Evolutionary conservation across 805 yeast species (phyloP).

Genomic region (Candida odintsovae): DNA sequence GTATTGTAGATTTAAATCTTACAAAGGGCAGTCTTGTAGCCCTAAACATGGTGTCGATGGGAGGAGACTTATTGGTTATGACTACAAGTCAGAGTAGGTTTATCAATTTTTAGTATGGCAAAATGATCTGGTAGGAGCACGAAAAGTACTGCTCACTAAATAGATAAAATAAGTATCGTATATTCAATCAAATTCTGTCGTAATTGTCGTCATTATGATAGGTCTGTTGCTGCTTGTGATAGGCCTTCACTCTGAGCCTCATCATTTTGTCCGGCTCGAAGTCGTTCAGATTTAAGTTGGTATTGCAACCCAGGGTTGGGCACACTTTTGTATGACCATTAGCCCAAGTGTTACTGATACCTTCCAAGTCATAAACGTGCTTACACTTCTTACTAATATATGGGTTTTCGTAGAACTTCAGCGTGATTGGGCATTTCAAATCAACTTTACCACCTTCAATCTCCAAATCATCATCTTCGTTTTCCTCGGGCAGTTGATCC

Average conservation of each 20-base stretch:
- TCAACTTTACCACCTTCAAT: conserved; percentile 70
- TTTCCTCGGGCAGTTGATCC: conserved; percentile 49
- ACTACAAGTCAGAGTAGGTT: neutral
- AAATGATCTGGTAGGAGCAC: neutral
- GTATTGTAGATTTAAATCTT: neutral
- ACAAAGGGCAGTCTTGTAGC: neutral
- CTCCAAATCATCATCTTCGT: conserved; percentile 54
- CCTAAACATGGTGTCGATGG: neutral
- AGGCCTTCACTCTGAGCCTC: conserved; percentile 46
- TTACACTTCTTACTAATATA: conserved; percentile 48
- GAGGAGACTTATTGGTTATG: neutral
- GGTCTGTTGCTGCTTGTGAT: conserved; percentile 18
- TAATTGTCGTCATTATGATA: conserved; percentile 5
- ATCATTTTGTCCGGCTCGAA: conserved; percentile 45
- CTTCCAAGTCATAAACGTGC: conserved; percentile 54
- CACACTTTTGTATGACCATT: conserved; percentile 32
- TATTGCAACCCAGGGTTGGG: conserved; percentile 48
- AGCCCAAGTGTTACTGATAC: conserved; percentile 33
- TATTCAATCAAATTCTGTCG: conserved; percentile 9
- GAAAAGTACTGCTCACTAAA: no score
- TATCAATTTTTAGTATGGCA: no score
- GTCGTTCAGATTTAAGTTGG: conserved; percentile 29
- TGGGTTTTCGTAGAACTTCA: conserved; percentile 47
- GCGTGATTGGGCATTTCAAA: conserved; percentile 61
- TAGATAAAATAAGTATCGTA: no score